These are phyloP conservation scores for Elaphomyces granulatus DNA, from an alignment of 495 filamentous ascomycete species.

Conservation along the genomic window DNA sequence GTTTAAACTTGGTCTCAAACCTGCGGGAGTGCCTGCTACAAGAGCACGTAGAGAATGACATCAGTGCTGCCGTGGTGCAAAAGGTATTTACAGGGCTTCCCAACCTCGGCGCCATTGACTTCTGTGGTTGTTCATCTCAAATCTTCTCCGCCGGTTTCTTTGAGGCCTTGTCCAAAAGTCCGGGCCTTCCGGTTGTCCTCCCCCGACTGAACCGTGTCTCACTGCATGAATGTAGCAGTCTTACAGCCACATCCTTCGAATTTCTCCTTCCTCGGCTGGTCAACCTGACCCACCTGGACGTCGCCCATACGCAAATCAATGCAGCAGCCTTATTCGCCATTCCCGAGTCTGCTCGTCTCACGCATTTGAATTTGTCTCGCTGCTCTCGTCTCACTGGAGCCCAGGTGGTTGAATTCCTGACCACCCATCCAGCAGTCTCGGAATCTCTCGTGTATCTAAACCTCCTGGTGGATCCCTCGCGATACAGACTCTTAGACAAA, in stretches of 20 bases:
- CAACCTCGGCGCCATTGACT: slow-evolving; percentile 57
- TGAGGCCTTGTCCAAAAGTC: slow-evolving; percentile 28
- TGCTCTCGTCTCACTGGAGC: slow-evolving; percentile 57
- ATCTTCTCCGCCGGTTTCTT: slow-evolving; percentile 51
- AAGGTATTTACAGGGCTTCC: slow-evolving; percentile 57
- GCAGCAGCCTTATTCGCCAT: slow-evolving; percentile 58
- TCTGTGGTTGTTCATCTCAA: slow-evolving; percentile 63
- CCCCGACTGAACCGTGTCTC: slow-evolving; percentile 52
- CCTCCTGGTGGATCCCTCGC: slow-evolving; percentile 56
- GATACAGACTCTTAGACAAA: slow-evolving; percentile 54
- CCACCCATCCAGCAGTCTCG: slow-evolving; percentile 54
- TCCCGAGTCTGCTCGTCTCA: slow-evolving; percentile 54
- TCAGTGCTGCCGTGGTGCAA: slow-evolving; percentile 50
- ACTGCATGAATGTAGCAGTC: slow-evolving; percentile 67
- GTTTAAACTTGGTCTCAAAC: slow-evolving; percentile 60
- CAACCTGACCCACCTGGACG: slow-evolving; percentile 64
- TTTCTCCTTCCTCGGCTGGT: slow-evolving; percentile 53
- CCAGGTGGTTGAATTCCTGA: slow-evolving; percentile 55
- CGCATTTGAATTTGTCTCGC: slow-evolving; percentile 67
- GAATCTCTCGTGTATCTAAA: slow-evolving; percentile 58
- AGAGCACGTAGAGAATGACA: slow-evolving; percentile 71
- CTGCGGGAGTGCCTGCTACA: slow-evolving; percentile 71
- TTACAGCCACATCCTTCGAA: slow-evolving; percentile 54
- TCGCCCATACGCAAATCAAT: slow-evolving; percentile 66
- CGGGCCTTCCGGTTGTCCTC: slow-evolving; percentile 32